Evolutionary conservation across 495 filamentous ascomycete genomes (phyloP).

Genomic region (Talaromyces thailandensis): DNA sequence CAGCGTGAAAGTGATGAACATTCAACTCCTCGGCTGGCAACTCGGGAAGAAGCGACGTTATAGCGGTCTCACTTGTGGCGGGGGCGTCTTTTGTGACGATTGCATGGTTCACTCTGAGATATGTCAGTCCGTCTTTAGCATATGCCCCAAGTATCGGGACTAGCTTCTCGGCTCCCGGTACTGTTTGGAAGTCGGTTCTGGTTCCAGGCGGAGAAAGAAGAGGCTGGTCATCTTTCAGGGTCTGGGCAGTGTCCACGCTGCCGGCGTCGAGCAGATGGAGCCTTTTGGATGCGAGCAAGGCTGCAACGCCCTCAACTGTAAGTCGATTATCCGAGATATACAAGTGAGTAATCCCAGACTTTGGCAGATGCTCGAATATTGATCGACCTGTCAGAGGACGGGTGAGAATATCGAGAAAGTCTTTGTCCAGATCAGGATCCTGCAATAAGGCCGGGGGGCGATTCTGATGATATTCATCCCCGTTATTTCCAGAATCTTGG

Average conservation of each 20-base stretch:
- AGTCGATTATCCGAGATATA: constrained; percentile 51
- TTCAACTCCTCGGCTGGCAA: constrained; percentile 19
- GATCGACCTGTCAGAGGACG: constrained; percentile 38
- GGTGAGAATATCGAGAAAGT: constrained; percentile 39
- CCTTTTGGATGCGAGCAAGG: constrained; percentile 38
- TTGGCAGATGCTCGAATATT: constrained; percentile 43
- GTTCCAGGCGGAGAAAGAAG: constrained; percentile 11
- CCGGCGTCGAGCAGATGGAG: constrained; percentile 47
- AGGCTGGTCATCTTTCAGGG: constrained; percentile 12
- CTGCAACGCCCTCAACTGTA: constrained; percentile 46
- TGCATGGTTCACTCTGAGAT: constrained; percentile 48
- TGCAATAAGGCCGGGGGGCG: constrained; percentile 17
- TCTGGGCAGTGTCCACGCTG: constrained; percentile 27
- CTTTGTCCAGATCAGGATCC: constrained; percentile 38
- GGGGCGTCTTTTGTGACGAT: constrained; percentile 43
- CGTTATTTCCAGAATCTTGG: not conserved
- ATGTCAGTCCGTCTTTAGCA: constrained; percentile 40
- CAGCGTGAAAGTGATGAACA: constrained; percentile 16
- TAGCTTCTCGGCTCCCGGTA: constrained; percentile 46
- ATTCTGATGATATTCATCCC: constrained; percentile 14
- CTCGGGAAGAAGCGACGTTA: constrained; percentile 24
- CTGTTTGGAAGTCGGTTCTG: constrained; percentile 11
- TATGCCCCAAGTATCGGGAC: constrained; percentile 38
- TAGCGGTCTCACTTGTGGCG: constrained; percentile 16
- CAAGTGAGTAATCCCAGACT: constrained; percentile 49